These are phyloP conservation scores for Aureobasidium sp. DNA, from an alignment of 2,329 filamentous ascomycete genomes.

Conservation along the genomic window DNA sequence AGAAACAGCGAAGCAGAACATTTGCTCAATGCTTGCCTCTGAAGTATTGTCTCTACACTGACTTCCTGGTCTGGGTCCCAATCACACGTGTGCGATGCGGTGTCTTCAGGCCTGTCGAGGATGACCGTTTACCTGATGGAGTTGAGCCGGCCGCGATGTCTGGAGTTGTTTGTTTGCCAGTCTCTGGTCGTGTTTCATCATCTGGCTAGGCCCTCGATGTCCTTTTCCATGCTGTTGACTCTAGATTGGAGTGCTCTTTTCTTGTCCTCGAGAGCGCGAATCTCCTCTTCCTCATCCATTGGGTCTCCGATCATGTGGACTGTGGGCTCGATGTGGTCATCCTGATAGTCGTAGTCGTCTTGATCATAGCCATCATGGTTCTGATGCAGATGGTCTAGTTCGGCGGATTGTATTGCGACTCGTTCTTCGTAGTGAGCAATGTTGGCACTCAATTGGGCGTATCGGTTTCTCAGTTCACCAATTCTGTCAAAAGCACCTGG, in stretches of 20 bases:
- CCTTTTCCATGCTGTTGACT: conserved; percentile 73
- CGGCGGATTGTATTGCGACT: conserved; percentile 78
- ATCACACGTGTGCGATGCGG: neutral
- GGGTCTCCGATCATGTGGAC: conserved; percentile 70
- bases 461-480: conserved; percentile 72
- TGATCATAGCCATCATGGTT: conserved; percentile 45
- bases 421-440: conserved; percentile 83
- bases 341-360: conserved; percentile 58
- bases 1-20: neutral
- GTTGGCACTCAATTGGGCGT: conserved; percentile 76
- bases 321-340: conserved; percentile 57
- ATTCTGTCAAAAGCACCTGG: conserved; percentile 84
- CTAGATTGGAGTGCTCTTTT: conserved; percentile 69
- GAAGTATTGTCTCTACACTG: neutral
- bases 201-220: conserved; percentile 68
- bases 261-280: conserved; percentile 68
- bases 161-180: neutral
- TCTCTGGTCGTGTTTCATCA: conserved; percentile 43
- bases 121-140: neutral
- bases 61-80: neutral
- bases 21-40: neutral
- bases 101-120: neutral
- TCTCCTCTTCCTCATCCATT: conserved; percentile 73
- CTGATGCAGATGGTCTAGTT: conserved; percentile 76
- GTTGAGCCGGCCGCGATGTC: neutral